Base-by-base conservation (phyloP, 768 basidiomycete genomes). In the Psilocybe sp. region DNA sequence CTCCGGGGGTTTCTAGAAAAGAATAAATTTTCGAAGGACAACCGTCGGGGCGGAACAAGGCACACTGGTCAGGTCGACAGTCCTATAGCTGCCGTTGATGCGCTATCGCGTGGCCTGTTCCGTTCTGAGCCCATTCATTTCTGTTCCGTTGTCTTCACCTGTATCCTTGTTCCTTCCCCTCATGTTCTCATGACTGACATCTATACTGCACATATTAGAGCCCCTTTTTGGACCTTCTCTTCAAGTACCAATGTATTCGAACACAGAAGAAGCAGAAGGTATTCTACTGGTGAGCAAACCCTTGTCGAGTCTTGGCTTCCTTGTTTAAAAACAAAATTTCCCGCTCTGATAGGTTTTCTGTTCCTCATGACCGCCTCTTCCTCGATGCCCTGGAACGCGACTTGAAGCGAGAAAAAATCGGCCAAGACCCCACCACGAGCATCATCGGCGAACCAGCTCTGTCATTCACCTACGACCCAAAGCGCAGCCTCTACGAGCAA, bases 191-290 rank as follows among this genome's bases (percentile, higher is more conserved):
- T 53, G 33, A 18, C 49, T 40, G n/a, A 19, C 35, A 3, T 31
- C 40, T 23, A 34, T 53, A 33, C 31, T 44, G 35, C 46, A 39
- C 11, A 23, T 40, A 51, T 12, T 61, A 96, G 94, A 90, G 91
- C 40, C 87, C 89, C 0, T 95, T 98, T 71, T 76, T 98, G 14
- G 95, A 98, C 59, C 78, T 95, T 20, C 72, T 98, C 9, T 97
- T 97, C 82, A 94, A 95, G 67, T 94, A 90, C 60, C 92, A 95
- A 64, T 96, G 94, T 65, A 97, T 98, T 57, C 84, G 95, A 35
- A 98, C 95, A 1, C 95, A 98, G 67, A 98, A 97, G 79, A 98
- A 97, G 72, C 95, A 96, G 73, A 94, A 98, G 67, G 95, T 98
- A n/a, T 98, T 97, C 64, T 97, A 91, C 67, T 98, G 95, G 94